Base-by-base conservation (phyloP, 495 filamentous ascomycete species). In the Ascodesmis nigricans region DNA sequence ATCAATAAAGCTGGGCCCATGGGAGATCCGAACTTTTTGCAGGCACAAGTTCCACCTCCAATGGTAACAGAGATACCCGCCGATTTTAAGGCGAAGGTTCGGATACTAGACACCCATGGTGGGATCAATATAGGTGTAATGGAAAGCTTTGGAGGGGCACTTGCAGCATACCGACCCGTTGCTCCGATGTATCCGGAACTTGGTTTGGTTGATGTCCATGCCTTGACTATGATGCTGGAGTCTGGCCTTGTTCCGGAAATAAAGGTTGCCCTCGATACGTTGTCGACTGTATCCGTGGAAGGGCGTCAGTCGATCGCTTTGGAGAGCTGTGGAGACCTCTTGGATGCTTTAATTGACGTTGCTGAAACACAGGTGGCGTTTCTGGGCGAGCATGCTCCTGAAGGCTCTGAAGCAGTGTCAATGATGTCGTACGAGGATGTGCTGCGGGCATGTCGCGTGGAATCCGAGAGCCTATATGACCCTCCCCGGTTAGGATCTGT, bases 181-280 rank as follows among this genome's bases (percentile, higher is more conserved):
- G 61, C 83, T 26, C 87, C 87, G 2, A 53, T 58, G 0, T 64
- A 77, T n/a, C 55, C 60, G 3, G 84, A 97, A 43, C 59, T 93
- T 19, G 87, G 87, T 7, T 59, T 76, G 10, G 72, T 97, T 35
- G 83, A 97, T 46, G 73, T 93, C 18, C 76, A 80, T 43, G 80
- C 84, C n/a, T 62, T 97, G 25, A 91, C 71, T 1, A 78, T 79
- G 64, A 78, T 79, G 46, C 60, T 97, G n/a, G 79, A 90, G 41
- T 91, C 76, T 38, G 87, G 84, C 2, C 78, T 97, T 33, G 67
- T 79, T 45, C 71, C 70, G 8, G 87, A 97, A 52, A 69, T 92
- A 17, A 72, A 82, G 6, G 56, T 91, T 43, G 84, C 87, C 8
- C 57, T 97, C 31, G 87, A 93, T 54, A 76, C 73, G 1, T 63